Conservation (phyloP, 202 grass and related monocot genomes). For the Saccharum hybrid region DNA sequence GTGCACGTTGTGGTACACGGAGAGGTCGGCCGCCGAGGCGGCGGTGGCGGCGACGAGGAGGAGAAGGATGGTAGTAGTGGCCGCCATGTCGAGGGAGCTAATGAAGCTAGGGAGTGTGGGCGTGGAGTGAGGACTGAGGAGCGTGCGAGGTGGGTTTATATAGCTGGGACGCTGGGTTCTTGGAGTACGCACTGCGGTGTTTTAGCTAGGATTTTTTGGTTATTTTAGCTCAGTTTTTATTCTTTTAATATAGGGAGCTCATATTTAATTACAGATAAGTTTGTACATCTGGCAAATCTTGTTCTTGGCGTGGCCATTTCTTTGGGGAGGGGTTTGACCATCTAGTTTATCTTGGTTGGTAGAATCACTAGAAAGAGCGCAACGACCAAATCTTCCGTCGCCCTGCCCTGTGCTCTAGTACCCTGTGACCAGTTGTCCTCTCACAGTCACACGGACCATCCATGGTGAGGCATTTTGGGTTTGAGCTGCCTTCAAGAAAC, state of each 20-base stretch:
- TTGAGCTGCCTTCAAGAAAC: too few relatives aligned
- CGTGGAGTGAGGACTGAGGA: neutral
- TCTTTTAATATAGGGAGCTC: neutral
- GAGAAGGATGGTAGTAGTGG: slow-evolving; percentile 24
- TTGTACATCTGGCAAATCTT: neutral
- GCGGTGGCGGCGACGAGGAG: slow-evolving; percentile 40
- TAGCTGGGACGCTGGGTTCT: slow-evolving; percentile 17
- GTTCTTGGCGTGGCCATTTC: neutral
- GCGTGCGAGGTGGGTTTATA: slow-evolving; percentile 44
- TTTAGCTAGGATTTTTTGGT: neutral
- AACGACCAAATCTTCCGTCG: too few relatives aligned
- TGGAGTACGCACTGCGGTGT: neutral
- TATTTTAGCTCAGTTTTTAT: neutral
- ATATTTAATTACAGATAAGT: too few relatives aligned
- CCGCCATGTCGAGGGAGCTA: slow-evolving; percentile 38
- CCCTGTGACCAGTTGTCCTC: too few relatives aligned
- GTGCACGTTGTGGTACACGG: slow-evolving; percentile 68
- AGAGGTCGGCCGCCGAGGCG: slow-evolving; percentile 52
- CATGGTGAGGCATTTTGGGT: too few relatives aligned
- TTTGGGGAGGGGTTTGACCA: neutral
- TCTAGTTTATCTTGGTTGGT: too few relatives aligned
- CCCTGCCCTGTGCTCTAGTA: too few relatives aligned
- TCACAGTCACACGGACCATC: too few relatives aligned
- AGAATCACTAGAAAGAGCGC: too few relatives aligned
- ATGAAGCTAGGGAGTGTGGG: slow-evolving; percentile 10